phyloP scores from a whole-genome alignment of 106 monocot genomes.

The Chionographis japonica region DNA sequence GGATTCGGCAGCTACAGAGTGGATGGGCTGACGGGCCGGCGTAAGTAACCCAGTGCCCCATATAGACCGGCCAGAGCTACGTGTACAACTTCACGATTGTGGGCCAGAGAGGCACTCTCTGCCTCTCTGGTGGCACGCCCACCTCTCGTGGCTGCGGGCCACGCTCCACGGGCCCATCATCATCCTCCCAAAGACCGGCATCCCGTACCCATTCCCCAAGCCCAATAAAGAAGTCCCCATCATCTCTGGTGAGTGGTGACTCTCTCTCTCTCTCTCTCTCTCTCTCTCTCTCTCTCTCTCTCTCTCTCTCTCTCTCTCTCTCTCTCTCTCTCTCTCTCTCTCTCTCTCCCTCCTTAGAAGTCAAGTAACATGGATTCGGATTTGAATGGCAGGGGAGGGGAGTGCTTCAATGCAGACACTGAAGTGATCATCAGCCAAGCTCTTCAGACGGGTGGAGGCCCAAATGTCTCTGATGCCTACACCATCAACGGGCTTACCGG shows the following conservation, averaged over 20 bases:
- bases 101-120: neutral
- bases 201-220: neutral
- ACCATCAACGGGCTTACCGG: no score
- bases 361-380: no score
- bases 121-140: neutral
- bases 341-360: no score
- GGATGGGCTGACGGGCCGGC: neutral
- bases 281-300: no score
- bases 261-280: no score
- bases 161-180: neutral
- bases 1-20: neutral
- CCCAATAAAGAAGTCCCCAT: neutral
- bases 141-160: neutral
- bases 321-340: no score
- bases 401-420: no score
- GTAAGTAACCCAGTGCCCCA: neutral
- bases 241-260: neutral
- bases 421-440: no score
- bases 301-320: no score
- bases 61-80: neutral
- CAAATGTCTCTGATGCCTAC: no score
- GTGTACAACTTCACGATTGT: neutral
- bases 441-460: no score
- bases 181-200: neutral
- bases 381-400: no score